Conservation (phyloP, 2,329 filamentous ascomycete genomes). For the Sporothrix phasma region DNA sequence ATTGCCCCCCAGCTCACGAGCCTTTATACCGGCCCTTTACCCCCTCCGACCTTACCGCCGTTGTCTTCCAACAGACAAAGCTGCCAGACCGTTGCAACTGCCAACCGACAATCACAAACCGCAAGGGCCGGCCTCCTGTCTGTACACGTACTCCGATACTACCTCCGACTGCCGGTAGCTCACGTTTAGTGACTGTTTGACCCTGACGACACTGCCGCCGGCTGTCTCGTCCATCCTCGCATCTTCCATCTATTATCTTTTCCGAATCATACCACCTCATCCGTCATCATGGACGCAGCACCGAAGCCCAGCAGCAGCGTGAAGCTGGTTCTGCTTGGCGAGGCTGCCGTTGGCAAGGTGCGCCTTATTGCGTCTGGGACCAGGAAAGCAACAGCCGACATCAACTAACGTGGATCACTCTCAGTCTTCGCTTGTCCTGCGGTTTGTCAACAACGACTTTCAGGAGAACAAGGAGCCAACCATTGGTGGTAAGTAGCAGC, state of each 20-base stretch:
- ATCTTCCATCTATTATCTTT: not conserved
- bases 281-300: conserved; percentile 47
- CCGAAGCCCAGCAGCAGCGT: conserved; percentile 98
- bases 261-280: not conserved
- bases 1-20: not conserved
- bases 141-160: not conserved
- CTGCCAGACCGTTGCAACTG: not conserved
- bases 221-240: not conserved
- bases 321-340: conserved; percentile 94
- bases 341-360: conserved; percentile 98
- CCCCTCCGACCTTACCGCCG: not conserved
- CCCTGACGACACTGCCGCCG: not conserved
- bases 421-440: conserved; percentile 90
- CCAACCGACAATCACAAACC: not conserved
- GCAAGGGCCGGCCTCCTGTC: conserved; percentile 9
- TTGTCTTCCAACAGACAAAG: not conserved
- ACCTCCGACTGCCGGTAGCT: not conserved
- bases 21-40: not conserved
- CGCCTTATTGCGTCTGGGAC: conserved; percentile 14
- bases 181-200: not conserved
- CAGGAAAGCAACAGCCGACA: too few species aligned
- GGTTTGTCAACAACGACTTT: conserved; percentile 99
- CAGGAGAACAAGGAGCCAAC: conserved; percentile 99
- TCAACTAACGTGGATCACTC: not conserved
- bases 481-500: conserved; percentile 66